Conservation (phyloP, 768 basidiomycete species). For the Boletus rubescentipes region DNA sequence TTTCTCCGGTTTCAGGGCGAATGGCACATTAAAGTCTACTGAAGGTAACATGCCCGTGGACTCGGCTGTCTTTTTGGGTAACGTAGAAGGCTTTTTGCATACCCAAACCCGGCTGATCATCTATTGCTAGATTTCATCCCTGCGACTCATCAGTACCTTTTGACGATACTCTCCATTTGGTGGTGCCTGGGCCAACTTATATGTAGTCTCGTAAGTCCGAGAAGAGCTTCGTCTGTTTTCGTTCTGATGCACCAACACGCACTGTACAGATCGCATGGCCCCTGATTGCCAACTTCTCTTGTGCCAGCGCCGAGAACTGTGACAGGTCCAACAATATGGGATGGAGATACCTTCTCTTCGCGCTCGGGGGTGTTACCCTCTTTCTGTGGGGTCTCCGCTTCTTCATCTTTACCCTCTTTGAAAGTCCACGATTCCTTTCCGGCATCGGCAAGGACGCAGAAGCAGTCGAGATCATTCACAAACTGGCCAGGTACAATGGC, state of each 20-base stretch:
- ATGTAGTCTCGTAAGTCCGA: constrained; percentile 40
- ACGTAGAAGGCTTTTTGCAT: background rate
- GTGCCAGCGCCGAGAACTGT: constrained; percentile 37
- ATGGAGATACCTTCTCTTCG: constrained; percentile 60
- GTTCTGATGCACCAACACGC: background rate
- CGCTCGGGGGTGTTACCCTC: constrained; percentile 52
- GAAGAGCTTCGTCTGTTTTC: background rate
- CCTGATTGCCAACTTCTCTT: constrained; percentile 55
- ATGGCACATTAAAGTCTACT: background rate
- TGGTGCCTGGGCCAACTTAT: constrained; percentile 59
- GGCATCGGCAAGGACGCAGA: constrained; percentile 53
- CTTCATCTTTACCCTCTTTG: constrained; percentile 51
- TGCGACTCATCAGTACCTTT: constrained; percentile 54
- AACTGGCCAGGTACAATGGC: constrained; percentile 52
- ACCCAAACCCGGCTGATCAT: constrained; percentile 3
- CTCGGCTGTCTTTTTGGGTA: constrained; percentile 51
- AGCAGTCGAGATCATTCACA: constrained; percentile 47
- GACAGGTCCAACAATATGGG: constrained; percentile 54
- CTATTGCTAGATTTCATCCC: constrained; percentile 47
- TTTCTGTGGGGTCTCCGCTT: constrained; percentile 53
- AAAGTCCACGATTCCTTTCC: constrained; percentile 59
- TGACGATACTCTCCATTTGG: constrained; percentile 58
- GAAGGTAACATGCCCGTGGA: constrained; percentile 56
- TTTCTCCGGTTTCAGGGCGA: background rate
- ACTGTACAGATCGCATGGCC: constrained; percentile 55